phyloP scores from a whole-genome alignment of 305 asterid species.

The Solanum hybrid region DNA sequence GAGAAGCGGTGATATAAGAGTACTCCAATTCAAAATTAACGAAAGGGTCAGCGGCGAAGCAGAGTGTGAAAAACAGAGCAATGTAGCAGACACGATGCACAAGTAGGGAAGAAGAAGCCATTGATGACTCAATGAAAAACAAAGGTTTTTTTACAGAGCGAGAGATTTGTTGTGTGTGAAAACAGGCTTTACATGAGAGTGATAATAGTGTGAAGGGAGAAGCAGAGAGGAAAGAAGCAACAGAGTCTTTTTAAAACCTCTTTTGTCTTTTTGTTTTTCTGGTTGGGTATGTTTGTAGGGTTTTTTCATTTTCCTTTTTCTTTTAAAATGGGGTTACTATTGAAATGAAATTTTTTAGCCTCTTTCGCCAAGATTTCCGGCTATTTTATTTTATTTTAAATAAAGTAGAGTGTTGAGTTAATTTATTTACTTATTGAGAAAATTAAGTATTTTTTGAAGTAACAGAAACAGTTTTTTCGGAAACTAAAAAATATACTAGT shows the following conservation, averaged over 20 bases:
- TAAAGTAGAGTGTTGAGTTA: background rate
- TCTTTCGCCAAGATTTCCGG: background rate
- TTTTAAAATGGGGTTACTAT: background rate
- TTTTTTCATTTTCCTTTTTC: background rate
- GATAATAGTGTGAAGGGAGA: background rate
- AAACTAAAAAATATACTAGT: background rate
- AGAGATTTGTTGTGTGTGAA: background rate
- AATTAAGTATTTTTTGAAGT: background rate
- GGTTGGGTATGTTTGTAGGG: background rate
- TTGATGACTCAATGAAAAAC: background rate
- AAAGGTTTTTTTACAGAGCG: background rate
- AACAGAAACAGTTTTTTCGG: background rate
- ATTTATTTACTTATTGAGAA: background rate
- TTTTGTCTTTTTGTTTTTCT: background rate
- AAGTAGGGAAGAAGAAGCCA: background rate
- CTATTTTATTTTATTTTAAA: too few species aligned
- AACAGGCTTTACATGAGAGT: background rate
- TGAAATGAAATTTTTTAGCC: background rate
- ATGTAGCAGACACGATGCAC: conserved; percentile 5
- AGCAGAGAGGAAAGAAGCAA: background rate
- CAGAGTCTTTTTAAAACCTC: background rate
- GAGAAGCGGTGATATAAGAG: conserved; percentile 70
- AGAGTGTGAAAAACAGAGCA: conserved; percentile 30
- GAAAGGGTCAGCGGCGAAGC: conserved; percentile 61
- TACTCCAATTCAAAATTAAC: conserved; percentile 46